Evolutionary conservation across 805 yeast species (phyloP).

Genomic region (Kodamaea neixiangensis): DNA sequence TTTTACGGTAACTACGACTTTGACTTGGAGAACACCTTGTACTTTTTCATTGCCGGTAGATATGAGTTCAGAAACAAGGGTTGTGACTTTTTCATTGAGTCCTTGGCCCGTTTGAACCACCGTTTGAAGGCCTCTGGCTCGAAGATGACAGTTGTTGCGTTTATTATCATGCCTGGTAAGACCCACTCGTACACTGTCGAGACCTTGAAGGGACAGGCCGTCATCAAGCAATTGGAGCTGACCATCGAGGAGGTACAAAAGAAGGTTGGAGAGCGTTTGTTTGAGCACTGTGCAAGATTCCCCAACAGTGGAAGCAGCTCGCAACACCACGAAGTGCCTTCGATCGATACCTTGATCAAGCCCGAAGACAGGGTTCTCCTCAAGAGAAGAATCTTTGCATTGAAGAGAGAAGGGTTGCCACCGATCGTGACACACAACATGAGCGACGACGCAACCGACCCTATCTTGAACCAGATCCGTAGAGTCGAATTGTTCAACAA

Average conservation of each 20-base stretch:
- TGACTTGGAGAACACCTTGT: slow-evolving; percentile 88
- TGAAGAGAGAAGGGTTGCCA: slow-evolving; percentile 86
- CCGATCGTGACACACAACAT: slow-evolving; percentile 97
- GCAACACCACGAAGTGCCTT: slow-evolving; percentile 59
- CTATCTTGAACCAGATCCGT: slow-evolving; percentile 87
- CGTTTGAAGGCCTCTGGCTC: slow-evolving; percentile 78
- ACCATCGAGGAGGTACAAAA: slow-evolving; percentile 87
- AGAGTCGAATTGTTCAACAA: slow-evolving; percentile 87
- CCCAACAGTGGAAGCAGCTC: slow-evolving; percentile 44
- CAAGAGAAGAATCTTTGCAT: slow-evolving; percentile 90
- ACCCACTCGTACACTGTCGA: slow-evolving; percentile 94
- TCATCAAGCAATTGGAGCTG: slow-evolving; percentile 83
- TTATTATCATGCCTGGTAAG: slow-evolving; percentile 96
- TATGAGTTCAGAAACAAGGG: slow-evolving; percentile 97
- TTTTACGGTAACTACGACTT: slow-evolving; percentile 96
- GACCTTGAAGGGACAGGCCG: slow-evolving; percentile 95
- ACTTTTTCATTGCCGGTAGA: slow-evolving; percentile 96
- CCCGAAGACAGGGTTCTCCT: slow-evolving; percentile 86
- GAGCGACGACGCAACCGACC: slow-evolving; percentile 90
- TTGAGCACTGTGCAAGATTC: slow-evolving; percentile 84
- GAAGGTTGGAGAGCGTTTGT: slow-evolving; percentile 80
- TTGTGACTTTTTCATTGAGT: slow-evolving; percentile 90
- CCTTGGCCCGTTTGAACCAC: slow-evolving; percentile 89
- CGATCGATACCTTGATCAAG: slow-evolving; percentile 78
- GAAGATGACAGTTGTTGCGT: slow-evolving; percentile 92